Conservation (phyloP, 2,329 filamentous ascomycete species). For the Botrytis aclada region DNA sequence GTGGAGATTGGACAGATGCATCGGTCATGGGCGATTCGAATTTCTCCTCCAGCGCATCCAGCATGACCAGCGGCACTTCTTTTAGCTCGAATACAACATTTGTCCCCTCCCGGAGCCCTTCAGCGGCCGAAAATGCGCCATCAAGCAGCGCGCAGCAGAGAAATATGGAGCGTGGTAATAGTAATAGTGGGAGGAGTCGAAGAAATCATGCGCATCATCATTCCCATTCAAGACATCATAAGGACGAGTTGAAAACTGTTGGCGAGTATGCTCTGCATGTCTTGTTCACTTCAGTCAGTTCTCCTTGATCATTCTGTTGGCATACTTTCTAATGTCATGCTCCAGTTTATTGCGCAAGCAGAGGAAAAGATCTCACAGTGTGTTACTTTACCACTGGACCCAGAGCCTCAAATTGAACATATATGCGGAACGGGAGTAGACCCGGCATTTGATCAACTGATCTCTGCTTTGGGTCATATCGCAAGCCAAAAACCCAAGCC, state of each 20-base stretch:
- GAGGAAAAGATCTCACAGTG: slow-evolving; percentile 93
- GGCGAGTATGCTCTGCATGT: slow-evolving; percentile 97
- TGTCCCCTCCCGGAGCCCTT: slow-evolving; percentile 38
- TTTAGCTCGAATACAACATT: slow-evolving; percentile 36
- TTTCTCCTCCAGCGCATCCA: slow-evolving; percentile 31
- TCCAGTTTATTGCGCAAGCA: slow-evolving; percentile 86
- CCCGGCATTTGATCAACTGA: slow-evolving; percentile 86
- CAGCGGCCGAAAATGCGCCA: slow-evolving; percentile 46
- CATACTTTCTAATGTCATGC: slow-evolving; percentile 33
- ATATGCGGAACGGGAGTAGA: slow-evolving; percentile 91
- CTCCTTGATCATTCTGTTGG: slow-evolving; percentile 14
- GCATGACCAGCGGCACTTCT: slow-evolving; percentile 31
- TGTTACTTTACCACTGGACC: slow-evolving; percentile 73
- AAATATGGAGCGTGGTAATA: slow-evolving; percentile 60
- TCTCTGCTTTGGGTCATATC: slow-evolving; percentile 89
- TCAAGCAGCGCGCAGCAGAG: slow-evolving; percentile 49
- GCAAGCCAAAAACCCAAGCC: slow-evolving; percentile 91
- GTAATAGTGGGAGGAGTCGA: slow-evolving; percentile 57
- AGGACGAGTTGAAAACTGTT: slow-evolving; percentile 84
- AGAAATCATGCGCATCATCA: slow-evolving; percentile 71
- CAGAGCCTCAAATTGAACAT: slow-evolving; percentile 79
- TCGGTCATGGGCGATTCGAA: slow-evolving; percentile 35
- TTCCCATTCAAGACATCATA: slow-evolving; percentile 59
- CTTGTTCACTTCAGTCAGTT: slow-evolving; percentile 80
- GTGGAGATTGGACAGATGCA: slow-evolving; percentile 38